Base-by-base conservation (phyloP, 202 grass and related monocot genomes). In the Zoysia matrella region DNA sequence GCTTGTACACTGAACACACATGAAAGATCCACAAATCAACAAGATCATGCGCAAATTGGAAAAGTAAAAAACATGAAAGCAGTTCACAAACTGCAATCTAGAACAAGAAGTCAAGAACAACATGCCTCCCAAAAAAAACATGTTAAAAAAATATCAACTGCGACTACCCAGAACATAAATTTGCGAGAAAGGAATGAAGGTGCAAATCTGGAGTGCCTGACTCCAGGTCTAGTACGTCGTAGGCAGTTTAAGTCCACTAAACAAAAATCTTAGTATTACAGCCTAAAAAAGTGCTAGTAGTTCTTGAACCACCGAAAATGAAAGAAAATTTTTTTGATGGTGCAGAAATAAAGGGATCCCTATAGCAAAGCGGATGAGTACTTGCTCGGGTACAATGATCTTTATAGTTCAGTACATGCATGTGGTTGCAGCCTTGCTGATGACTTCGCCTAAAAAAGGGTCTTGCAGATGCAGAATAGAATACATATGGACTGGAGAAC, bases 391-490 rank as follows among this genome's bases (percentile, higher is more conserved):
- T 64, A 64, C 52, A 22, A 67, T 40, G 48, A 67, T 66, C 75
- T 22, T 22, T 53, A 22, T 44, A 11, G 65, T 69, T 69, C 11
- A 57, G 65, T 69, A 69, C 52, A 80, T 47, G 52, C 77, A 69
- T 80, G 65, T 80, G 77, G 52, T 80, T 69, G 65, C 77, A 80
- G 77, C 65, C 52, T 69, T 69, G 40, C 51, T 52, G 30, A 40
- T 64, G 3, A 30, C 30, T 41, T 64, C 0, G 10, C 61, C 30
- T 64, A 64, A 30, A 54, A 64, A 62, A 64, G 1, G 61, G 30
- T 64, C 30, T 64, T 64, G 8, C 61, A 18, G 40, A 64, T 64
- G 61, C 61, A 64, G 61, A 64, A 41, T 4, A 11, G 30, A 64
- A 64, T 36, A 40, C 36, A 41, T 30, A 39, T 36, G 18, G 1